phyloP scores from a whole-genome alignment of 192 early-diverging fungal genomes.

The Podila epigama region DNA sequence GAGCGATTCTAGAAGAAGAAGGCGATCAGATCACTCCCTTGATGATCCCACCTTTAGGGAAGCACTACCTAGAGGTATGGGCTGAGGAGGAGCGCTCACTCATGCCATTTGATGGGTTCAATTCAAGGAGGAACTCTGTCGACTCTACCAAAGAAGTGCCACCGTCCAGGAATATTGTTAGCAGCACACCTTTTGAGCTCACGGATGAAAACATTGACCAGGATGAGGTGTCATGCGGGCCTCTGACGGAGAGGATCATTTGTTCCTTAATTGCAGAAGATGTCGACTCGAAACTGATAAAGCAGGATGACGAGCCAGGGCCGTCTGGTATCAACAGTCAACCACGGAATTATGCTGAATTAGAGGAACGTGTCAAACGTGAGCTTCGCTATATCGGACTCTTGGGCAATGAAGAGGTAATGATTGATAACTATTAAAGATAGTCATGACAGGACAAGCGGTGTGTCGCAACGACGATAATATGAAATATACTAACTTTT shows the following conservation, averaged over 20 bases:
- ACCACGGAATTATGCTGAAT: slow-evolving; percentile 60
- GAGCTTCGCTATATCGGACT: slow-evolving; percentile 88
- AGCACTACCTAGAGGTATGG: slow-evolving; percentile 73
- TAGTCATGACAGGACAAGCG: no score
- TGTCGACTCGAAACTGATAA: slow-evolving; percentile 50
- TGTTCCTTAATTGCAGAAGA: slow-evolving; percentile 73
- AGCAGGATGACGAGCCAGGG: slow-evolving; percentile 32
- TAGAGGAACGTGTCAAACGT: slow-evolving; percentile 84
- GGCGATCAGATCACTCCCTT: slow-evolving; percentile 75
- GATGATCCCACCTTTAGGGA: slow-evolving; percentile 83
- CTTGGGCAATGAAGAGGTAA: slow-evolving; percentile 77
- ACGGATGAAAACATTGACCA: slow-evolving; percentile 62
- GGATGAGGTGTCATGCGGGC: slow-evolving; percentile 69
- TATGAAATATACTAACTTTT: background rate
- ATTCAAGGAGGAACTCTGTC: slow-evolving; percentile 41
- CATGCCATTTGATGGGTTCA: slow-evolving; percentile 52
- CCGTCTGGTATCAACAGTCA: background rate
- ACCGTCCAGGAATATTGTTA: slow-evolving; percentile 30
- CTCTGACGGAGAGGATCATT: slow-evolving; percentile 83
- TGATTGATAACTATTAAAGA: no score
- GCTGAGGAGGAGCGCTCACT: slow-evolving; percentile 72
- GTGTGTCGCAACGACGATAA: no score
- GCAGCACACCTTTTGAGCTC: slow-evolving; percentile 43
- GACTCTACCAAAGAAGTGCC: slow-evolving; percentile 24
- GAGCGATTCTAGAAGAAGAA: slow-evolving; percentile 69